These are phyloP conservation scores for Kwoniella botswanensis DNA, from an alignment of 768 basidiomycete genomes.

Conservation along the genomic window DNA sequence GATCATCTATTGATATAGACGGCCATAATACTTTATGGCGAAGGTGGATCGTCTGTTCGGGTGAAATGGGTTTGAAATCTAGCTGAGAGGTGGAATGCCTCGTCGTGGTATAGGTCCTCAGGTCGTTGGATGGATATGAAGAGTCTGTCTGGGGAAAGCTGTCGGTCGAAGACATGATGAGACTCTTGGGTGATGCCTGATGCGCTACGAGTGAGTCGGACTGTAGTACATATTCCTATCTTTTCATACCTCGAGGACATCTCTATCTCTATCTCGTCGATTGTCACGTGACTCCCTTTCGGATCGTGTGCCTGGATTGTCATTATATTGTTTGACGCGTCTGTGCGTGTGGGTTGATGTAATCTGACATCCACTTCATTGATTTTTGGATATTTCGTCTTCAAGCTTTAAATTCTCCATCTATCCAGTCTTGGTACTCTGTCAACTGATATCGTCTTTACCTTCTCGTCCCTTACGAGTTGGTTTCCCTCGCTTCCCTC, in stretches of 20 bases:
- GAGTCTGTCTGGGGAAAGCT: too few species aligned
- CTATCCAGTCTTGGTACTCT: not conserved
- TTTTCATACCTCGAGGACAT: not conserved
- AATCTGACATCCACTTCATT: not conserved
- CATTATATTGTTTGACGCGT: not conserved
- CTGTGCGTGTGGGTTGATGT: not conserved
- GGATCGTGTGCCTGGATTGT: not conserved
- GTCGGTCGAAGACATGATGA: too few species aligned
- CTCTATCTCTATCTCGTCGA: not conserved
- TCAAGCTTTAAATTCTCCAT: not conserved
- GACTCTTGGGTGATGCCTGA: too few species aligned
- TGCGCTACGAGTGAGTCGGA: too few species aligned
- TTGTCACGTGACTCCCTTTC: not conserved
- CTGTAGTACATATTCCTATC: too few species aligned
- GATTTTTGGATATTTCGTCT: not conserved
- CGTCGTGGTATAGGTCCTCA: not conserved
- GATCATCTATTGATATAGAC: constrained; percentile 15
- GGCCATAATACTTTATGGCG: constrained; percentile 38
- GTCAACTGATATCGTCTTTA: not conserved
- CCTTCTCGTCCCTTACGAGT: not conserved
- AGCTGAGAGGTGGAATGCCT: not conserved
- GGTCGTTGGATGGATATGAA: not conserved
- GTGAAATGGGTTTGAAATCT: constrained; percentile 15
- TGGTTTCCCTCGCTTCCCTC: too few species aligned
- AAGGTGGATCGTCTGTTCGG: constrained; percentile 21